Percentiles rank a stretch among this genome's conserved stretches.
Conservation (phyloP, 2,329 filamentous ascomycete genomes). For the Colletotrichum liriopes region DNA sequence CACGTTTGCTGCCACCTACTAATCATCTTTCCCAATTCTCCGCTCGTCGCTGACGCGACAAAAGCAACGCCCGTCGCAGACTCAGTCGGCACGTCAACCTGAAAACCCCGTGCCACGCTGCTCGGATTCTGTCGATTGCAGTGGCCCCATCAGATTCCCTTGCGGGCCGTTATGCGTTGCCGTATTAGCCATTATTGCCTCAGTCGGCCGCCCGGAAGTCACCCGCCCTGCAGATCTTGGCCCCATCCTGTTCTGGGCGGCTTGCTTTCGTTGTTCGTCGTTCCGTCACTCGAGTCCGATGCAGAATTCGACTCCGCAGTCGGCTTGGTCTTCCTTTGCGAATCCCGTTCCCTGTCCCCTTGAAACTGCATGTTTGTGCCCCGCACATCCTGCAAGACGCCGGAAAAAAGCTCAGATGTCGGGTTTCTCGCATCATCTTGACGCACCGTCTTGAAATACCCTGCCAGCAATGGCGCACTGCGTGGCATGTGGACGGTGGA, state of each 20-base stretch:
- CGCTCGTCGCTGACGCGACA: slow-evolving; percentile 11
- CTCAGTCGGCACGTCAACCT: slow-evolving; percentile 16
- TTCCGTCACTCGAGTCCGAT: slow-evolving; percentile 21
- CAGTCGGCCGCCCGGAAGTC: slow-evolving; percentile 30
- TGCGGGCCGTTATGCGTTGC: slow-evolving; percentile 19
- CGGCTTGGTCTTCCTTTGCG: slow-evolving; percentile 18
- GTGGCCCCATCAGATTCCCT: slow-evolving; percentile 20
- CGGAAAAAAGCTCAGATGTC: slow-evolving; percentile 17
- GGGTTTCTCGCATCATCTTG: slow-evolving; percentile 17
- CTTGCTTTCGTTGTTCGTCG: slow-evolving; percentile 14
- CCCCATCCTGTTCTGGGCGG: slow-evolving; percentile 16
- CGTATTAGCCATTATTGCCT: slow-evolving; percentile 31
- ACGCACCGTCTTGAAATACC: slow-evolving; percentile 16
- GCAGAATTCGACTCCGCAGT: slow-evolving; percentile 9
- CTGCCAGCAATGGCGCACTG: slow-evolving; percentile 15
- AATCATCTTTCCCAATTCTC: slow-evolving; percentile 24
- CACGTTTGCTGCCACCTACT: slow-evolving; percentile 27
- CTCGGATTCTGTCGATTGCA: slow-evolving; percentile 3
- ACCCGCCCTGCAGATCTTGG: slow-evolving; percentile 29
- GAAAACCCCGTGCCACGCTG: slow-evolving; percentile 8
- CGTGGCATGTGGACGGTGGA: slow-evolving; percentile 7
- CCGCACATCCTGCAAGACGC: slow-evolving; percentile 21
- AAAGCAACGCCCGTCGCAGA: slow-evolving; percentile 21
- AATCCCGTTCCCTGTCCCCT: slow-evolving; percentile 20
- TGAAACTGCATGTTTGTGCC: slow-evolving; percentile 27